Evolutionary conservation across 768 basidiomycete genomes (phyloP), one percentile per base, ranked within the genome.

Genomic region (Tulasnella sp.): DNA sequence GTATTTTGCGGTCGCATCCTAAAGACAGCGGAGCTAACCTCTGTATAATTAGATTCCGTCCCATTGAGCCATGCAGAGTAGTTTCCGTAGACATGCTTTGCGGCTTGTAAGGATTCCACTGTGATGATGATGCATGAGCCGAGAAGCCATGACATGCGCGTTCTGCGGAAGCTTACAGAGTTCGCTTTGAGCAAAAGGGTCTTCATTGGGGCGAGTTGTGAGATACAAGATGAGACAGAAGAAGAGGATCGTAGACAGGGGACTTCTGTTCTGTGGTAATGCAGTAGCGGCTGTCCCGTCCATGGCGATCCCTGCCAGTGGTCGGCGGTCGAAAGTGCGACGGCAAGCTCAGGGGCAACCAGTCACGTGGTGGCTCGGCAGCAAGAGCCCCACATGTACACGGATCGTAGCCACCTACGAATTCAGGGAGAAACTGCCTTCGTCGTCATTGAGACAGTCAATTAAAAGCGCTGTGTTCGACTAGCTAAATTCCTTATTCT

Each of bases 61-160:
- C 89, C 88, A 76, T 88, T 87, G 79, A 90, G 79, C 90, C 90
- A 93, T 0, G 87, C 85, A 1, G 89, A 88, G 76, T 86, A 93
- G 78, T 92, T 91, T n/a, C 84, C 84, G 14, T 88, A 79, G 74
- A 90, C 87, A 76, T 85, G 82, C 37, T 83, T 83, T 73, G 92
- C 78, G 7, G 83, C 83, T 36, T 83, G 80, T 5, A 93, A 77
- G n/a, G 86, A 81, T 74, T 91, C 86, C 40, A 62, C 77, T 89
- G 87, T 22, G 26, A 80, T 73, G 85, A 86, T 77, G 90, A n/a
- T 34, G 34, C 9, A 14, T 34, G 17, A 69, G 34, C 22, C 32
- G 17, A 36, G 22, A 8, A 16, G n/a, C 42, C 14, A 68, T 29
- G 14, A 29, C 66, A 39, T 29, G 29, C 16, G 47, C 52, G 34